Conservation (phyloP, 495 filamentous ascomycete species). For the Pyronema domesticum region DNA sequence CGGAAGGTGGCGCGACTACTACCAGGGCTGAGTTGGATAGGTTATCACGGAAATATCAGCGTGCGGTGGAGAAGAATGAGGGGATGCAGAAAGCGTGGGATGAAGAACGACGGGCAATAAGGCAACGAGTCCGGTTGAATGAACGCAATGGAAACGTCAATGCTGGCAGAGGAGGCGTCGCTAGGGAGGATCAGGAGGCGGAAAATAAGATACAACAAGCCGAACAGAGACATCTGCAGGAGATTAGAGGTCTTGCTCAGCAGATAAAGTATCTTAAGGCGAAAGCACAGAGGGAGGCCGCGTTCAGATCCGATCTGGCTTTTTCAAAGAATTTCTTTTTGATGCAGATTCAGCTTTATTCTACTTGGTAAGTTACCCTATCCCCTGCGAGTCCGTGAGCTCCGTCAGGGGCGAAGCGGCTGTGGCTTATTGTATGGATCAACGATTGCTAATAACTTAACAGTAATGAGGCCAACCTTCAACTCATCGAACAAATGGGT, state of each 20-base stretch:
- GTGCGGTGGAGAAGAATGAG: conserved; percentile 35
- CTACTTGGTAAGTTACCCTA: conserved; percentile 57
- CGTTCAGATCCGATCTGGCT: conserved; percentile 55
- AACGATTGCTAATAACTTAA: neutral
- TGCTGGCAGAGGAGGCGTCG: too few species aligned
- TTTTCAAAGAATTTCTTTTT: conserved; percentile 62
- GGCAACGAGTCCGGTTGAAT: conserved; percentile 29
- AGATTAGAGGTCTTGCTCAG: conserved; percentile 65
- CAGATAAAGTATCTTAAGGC: conserved; percentile 82
- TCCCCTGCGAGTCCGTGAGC: neutral
- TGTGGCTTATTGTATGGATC: conserved; percentile 5
- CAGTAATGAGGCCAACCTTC: conserved; percentile 83
- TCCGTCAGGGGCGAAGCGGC: neutral
- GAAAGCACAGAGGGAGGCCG: conserved; percentile 57
- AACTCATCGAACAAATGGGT: conserved; percentile 64
- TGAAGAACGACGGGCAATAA: conserved; percentile 30
- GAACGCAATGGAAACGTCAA: conserved; percentile 21
- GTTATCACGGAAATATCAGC: conserved; percentile 36
- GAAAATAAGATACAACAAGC: conserved; percentile 27
- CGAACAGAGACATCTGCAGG: conserved; percentile 52
- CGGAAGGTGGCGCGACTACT: conserved; percentile 32
- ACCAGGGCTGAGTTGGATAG: conserved; percentile 36
- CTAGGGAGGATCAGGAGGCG: conserved; percentile 25
- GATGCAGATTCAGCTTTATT: conserved; percentile 64
- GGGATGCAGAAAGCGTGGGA: conserved; percentile 31